A percentile compares a stretch with the other conserved stretches of the same genome.
Conservation (phyloP, 805 yeast species). For the Candida dendrica region DNA sequence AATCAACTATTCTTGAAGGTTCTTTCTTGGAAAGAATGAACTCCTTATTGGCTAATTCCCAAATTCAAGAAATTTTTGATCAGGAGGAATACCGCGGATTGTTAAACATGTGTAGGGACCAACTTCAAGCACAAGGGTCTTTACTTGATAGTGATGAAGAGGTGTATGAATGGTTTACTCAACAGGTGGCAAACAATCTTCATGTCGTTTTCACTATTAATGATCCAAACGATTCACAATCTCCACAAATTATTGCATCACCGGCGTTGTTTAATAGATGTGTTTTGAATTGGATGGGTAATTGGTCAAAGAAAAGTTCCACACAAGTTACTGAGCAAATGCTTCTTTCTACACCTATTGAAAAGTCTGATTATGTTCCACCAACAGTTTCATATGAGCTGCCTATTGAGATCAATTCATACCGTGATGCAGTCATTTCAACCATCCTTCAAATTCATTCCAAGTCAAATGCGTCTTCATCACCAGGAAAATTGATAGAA, state of each 20-base stretch:
- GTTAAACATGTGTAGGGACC: constrained; percentile 47
- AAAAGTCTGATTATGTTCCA: constrained; percentile 31
- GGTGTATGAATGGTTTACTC: constrained; percentile 65
- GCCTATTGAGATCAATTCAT: constrained; percentile 11
- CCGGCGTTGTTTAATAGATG: constrained; percentile 90
- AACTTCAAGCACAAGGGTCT: constrained; percentile 52
- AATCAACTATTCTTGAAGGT: constrained; percentile 67
- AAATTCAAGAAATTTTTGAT: constrained; percentile 81
- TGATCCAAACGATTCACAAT: constrained; percentile 31
- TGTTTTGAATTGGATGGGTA: constrained; percentile 83
- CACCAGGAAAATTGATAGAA: constrained; percentile 53
- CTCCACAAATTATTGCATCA: constrained; percentile 54
- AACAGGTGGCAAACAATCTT: constrained; percentile 58
- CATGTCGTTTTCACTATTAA: constrained; percentile 79
- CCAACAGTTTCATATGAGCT: constrained; percentile 23
- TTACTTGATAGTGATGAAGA: constrained; percentile 64
- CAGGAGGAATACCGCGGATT: constrained; percentile 58
- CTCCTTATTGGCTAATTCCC: constrained; percentile 87
- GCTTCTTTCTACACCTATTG: constrained; percentile 44
- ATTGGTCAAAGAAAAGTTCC: constrained; percentile 55
- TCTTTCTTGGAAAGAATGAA: constrained; percentile 88
- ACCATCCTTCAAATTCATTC: constrained; percentile 41
- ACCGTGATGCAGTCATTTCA: constrained; percentile 41
- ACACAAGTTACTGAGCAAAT: constrained; percentile 39
- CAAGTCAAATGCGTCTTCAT: constrained; percentile 6